Conservation (phyloP, 1,284 basidiomycete genomes). For the Tylopilus orsonianus region DNA sequence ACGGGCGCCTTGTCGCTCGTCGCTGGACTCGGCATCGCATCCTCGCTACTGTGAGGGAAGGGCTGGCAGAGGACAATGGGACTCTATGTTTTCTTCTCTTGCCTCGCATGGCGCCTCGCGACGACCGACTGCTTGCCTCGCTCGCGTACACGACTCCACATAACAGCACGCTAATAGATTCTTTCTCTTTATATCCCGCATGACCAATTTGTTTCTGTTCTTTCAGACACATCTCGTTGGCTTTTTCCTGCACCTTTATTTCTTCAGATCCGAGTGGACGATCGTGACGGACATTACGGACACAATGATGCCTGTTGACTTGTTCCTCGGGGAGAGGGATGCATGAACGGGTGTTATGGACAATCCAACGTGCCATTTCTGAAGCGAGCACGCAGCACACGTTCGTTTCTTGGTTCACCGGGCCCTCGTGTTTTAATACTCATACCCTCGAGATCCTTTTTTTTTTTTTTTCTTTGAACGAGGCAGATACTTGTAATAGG, state of each 20-base stretch:
- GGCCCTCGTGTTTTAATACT: conserved; percentile 15
- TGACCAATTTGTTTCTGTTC: conserved; percentile 4
- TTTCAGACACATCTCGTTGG: neutral
- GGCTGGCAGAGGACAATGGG: neutral
- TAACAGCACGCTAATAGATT: conserved; percentile 30
- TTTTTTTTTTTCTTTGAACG: neutral
- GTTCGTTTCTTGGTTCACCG: conserved; percentile 18
- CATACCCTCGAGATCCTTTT: conserved; percentile 15
- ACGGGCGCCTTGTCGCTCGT: conserved; percentile 12
- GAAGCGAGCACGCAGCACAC: conserved; percentile 18
- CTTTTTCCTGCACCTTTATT: neutral
- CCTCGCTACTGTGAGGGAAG: conserved; percentile 25
- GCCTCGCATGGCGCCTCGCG: neutral
- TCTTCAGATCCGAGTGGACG: conserved; percentile 14
- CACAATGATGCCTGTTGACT: conserved; percentile 15
- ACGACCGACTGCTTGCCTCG: conserved; percentile 7
- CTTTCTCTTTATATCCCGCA: conserved; percentile 10
- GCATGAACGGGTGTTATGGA: neutral
- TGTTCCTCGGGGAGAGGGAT: conserved; percentile 3
- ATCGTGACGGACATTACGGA: conserved; percentile 31
- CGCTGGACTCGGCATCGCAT: conserved; percentile 24
- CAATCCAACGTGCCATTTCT: neutral
- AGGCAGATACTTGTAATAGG: too few relatives aligned
- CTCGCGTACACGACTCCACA: conserved; percentile 16
- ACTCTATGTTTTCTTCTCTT: neutral